These are phyloP conservation scores for Olyra latifolia DNA, from an alignment of 176 grass and related monocot species.

Conservation along the genomic window DNA sequence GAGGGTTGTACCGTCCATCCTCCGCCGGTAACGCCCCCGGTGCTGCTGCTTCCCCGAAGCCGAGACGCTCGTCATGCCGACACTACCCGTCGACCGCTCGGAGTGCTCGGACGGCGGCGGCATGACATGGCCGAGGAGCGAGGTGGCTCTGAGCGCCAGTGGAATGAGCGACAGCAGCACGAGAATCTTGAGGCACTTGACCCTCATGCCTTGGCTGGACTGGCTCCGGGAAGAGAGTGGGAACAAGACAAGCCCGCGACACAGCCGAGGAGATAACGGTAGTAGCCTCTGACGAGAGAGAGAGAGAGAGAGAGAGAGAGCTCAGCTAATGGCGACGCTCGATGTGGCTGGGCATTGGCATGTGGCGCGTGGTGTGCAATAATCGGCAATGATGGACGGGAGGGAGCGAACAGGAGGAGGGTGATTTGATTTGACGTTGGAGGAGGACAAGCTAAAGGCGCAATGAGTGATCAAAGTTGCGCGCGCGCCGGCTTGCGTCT, in stretches of 20 bases:
- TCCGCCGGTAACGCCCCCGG: background rate
- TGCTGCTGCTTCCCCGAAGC: background rate
- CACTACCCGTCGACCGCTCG: background rate
- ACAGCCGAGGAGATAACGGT: background rate
- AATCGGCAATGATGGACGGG: slow-evolving; percentile 39
- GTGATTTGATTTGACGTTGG: slow-evolving; percentile 42
- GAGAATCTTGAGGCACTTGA: slow-evolving; percentile 48
- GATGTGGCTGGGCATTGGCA: background rate
- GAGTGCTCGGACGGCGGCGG: background rate
- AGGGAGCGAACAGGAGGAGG: background rate
- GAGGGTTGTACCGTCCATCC: background rate
- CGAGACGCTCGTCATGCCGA: background rate
- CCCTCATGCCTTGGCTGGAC: slow-evolving; percentile 6
- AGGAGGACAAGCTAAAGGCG: slow-evolving; percentile 20
- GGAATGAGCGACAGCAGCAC: slow-evolving; percentile 42
- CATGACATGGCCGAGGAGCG: slow-evolving; percentile 26
- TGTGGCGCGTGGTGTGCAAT: slow-evolving; percentile 21
- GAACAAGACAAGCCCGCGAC: slow-evolving; percentile 1
- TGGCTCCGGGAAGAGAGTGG: background rate
- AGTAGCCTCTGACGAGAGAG: no score
- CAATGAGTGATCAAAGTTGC: slow-evolving; percentile 41
- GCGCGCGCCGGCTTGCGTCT: no score
- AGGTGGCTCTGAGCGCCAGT: slow-evolving; percentile 31
- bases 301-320: background rate
- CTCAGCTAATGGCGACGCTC: background rate